Evolutionary conservation across 2,329 filamentous ascomycete species (phyloP), one percentile per base, ranked within the genome.

Genomic region (Apiospora aurea): DNA sequence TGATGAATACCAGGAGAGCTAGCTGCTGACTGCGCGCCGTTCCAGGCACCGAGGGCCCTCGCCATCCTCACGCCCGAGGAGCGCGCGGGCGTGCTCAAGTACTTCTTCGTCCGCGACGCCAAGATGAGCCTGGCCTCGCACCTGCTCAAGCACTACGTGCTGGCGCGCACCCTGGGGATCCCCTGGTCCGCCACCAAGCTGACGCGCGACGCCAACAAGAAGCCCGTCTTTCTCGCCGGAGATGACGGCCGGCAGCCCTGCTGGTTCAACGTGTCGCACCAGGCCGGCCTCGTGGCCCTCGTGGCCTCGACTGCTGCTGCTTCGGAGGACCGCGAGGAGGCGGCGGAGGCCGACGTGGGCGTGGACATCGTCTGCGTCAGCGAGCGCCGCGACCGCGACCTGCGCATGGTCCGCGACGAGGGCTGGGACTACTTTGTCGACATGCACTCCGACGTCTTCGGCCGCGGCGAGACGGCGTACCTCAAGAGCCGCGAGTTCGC

Each of bases 211-310:
- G 73, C 82, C 80, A 83, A 82, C 76, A 84, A 83, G 70, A 90
- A 90, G 80, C 89, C 89, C 61, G 79, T 88, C 69, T 90, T 84
- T 3, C 26, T 29, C 79, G 78, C 77, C 11, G 57, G 57, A 5
- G 16, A 10, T 34, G 34, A 21, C 21, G 21, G 21, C 57, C 34
- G n/a, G 18, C 82, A 85, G 76, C 81, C 86, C 24, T 79, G 90
- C n/a, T 76, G 83, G 74, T 95, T 96, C 86, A 96, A 96, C 81
- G 88, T 95, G 71, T 92, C 89, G 66, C 93, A 96, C 80, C 93
- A 96, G 83, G 91, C 91, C 11, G 93, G 93, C 1, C 83, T 96
- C 21, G 93, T 95, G 0, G 88, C 89, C 2, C 83, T 95, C 43
- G 86, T 92, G 16, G 91, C 91, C 18, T 82, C 86, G 2, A 29